phyloP scores from a whole-genome alignment of 495 filamentous ascomycete genomes.

The Copromyces sp. region DNA sequence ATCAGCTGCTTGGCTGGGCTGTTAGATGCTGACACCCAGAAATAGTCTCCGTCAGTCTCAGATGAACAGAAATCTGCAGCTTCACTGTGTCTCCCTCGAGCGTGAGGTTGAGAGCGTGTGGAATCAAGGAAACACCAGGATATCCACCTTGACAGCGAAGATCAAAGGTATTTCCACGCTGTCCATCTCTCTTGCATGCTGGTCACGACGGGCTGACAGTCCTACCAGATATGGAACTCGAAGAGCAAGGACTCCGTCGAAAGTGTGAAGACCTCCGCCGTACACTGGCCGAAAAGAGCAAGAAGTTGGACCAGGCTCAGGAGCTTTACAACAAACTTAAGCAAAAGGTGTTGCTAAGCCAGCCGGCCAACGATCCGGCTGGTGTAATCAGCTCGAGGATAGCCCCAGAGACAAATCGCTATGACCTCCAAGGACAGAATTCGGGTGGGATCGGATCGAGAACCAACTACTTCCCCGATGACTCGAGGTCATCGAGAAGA shows the following conservation, averaged over 20 bases:
- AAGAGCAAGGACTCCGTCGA: constrained; percentile 56
- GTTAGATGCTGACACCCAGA: constrained; percentile 3
- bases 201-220: not conserved
- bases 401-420: constrained; percentile 13
- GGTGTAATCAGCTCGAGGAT: constrained; percentile 53
- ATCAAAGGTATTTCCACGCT: constrained; percentile 15
- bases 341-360: constrained; percentile 55
- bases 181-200: not conserved
- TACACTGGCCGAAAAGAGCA: constrained; percentile 61
- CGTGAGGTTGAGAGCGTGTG: constrained; percentile 71
- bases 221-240: constrained; percentile 48
- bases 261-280: constrained; percentile 70
- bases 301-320: constrained; percentile 65
- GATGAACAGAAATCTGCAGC: constrained; percentile 8
- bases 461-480: not conserved
- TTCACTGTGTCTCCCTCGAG: constrained; percentile 34
- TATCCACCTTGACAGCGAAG: constrained; percentile 53
- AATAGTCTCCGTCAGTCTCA: constrained; percentile 59
- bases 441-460: not conserved
- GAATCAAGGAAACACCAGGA: constrained; percentile 71
- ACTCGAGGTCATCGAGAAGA: not conserved
- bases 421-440: not conserved
- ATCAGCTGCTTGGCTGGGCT: not conserved
- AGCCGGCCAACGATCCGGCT: constrained; percentile 59
- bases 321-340: constrained; percentile 81